Conservation (phyloP, 192 early-diverging fungal species). For the Powellomyces hirtus region DNA sequence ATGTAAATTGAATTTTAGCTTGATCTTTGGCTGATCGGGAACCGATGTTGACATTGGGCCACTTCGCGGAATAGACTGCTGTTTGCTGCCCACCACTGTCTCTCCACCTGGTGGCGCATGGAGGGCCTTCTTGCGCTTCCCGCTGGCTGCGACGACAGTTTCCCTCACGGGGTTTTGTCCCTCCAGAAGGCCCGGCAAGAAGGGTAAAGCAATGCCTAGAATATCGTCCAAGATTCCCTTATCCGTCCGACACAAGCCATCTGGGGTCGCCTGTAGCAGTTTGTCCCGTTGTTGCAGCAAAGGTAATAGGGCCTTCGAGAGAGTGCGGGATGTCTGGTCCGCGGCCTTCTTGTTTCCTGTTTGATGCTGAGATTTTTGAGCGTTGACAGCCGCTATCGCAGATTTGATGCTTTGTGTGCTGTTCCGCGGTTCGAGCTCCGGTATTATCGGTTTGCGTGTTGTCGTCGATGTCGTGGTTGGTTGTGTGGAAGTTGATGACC, state of each 20-base stretch:
- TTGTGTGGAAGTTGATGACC: too few species aligned
- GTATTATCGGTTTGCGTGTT: too few species aligned
- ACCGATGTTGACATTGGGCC: too few species aligned
- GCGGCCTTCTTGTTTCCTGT: too few species aligned
- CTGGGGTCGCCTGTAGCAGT: not conserved
- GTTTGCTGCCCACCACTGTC: too few species aligned
- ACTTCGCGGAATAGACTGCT: too few species aligned
- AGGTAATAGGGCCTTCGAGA: conserved; percentile 3
- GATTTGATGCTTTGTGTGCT: too few species aligned
- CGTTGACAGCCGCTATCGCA: too few species aligned
- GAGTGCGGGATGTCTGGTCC: not conserved
- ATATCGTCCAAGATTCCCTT: conserved; percentile 20
- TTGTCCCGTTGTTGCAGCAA: conserved; percentile 9
- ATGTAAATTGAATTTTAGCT: conserved; percentile 5
- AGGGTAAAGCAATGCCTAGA: conserved; percentile 5
- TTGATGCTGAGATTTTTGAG: too few species aligned
- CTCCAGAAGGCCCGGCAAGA: conserved; percentile 9
- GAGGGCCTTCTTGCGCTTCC: not conserved
- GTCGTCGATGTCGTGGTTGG: too few species aligned
- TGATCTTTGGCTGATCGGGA: not conserved
- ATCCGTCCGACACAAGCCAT: conserved; percentile 10
- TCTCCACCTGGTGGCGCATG: too few species aligned
- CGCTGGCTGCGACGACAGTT: not conserved
- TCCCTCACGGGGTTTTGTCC: conserved; percentile 1
- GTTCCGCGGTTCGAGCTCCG: too few species aligned